Evolutionary conservation across 805 yeast species (phyloP).

Genomic region (Yarrowia sp.): DNA sequence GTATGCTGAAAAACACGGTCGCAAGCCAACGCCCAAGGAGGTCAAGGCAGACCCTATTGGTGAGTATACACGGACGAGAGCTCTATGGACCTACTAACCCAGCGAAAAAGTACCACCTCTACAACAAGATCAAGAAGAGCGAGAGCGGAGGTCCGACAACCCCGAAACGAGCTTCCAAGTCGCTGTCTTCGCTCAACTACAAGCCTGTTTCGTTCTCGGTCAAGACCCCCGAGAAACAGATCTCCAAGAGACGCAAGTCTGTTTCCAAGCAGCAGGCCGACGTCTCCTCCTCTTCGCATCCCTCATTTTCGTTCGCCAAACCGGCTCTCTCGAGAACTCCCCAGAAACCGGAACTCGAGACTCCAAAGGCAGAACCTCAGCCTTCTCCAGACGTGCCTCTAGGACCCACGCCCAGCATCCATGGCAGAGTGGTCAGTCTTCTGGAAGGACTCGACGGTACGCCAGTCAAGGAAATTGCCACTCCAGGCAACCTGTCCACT

Average conservation of each 20-base stretch:
- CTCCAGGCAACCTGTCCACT: neutral
- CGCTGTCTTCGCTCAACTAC: neutral
- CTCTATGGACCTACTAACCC: neutral
- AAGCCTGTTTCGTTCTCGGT: slow-evolving; percentile 16
- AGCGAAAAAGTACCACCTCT: slow-evolving; percentile 14
- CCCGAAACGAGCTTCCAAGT: neutral
- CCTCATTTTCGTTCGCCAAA: neutral
- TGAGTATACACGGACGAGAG: slow-evolving; percentile 1
- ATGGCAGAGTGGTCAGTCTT: slow-evolving; percentile 71
- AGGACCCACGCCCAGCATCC: slow-evolving; percentile 86
- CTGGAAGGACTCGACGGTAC: slow-evolving; percentile 50
- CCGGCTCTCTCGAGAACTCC: neutral
- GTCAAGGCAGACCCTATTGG: slow-evolving; percentile 42
- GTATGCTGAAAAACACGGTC: slow-evolving; percentile 43
- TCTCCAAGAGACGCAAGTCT: neutral
- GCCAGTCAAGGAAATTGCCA: slow-evolving; percentile 6
- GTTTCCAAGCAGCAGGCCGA: neutral
- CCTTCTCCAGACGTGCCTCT: slow-evolving; percentile 42
- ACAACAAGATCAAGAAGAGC: slow-evolving; percentile 2
- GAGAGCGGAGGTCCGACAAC: neutral
- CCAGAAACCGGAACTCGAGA: neutral
- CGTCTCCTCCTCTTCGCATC: neutral
- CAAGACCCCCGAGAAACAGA: neutral
- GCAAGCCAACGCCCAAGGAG: slow-evolving; percentile 51
- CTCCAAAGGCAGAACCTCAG: neutral